Percentiles rank a stretch among this genome's conserved stretches.
These are phyloP conservation scores for Penicillium corylophilum DNA, from an alignment of 2,329 filamentous ascomycete genomes.

Conservation along the genomic window DNA sequence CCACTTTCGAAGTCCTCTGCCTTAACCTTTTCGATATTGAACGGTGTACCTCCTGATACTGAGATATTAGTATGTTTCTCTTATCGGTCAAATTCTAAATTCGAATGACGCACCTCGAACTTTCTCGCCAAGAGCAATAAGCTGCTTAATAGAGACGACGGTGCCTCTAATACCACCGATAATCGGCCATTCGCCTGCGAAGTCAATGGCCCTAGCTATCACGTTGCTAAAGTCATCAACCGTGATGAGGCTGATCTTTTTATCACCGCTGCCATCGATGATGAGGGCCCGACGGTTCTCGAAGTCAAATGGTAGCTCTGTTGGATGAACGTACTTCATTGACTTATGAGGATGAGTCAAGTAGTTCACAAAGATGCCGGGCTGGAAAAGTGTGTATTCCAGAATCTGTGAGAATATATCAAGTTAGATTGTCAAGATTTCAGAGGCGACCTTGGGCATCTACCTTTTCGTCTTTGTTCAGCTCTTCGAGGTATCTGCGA, in stretches of 20 bases:
- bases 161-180: slow-evolving; percentile 41
- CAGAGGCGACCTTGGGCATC: not conserved
- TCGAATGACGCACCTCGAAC: slow-evolving; percentile 31
- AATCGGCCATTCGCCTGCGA: slow-evolving; percentile 42
- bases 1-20: slow-evolving; percentile 33
- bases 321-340: slow-evolving; percentile 42
- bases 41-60: slow-evolving; percentile 4
- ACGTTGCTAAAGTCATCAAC: slow-evolving; percentile 38
- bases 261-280: slow-evolving; percentile 32
- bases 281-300: slow-evolving; percentile 32
- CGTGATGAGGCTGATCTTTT: slow-evolving; percentile 33
- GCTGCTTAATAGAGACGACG: slow-evolving; percentile 26
- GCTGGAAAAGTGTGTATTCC: slow-evolving; percentile 59
- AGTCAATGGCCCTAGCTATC: slow-evolving; percentile 41
- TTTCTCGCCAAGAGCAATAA: slow-evolving; percentile 36
- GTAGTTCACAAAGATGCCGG: slow-evolving; percentile 57
- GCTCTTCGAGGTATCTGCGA: slow-evolving; percentile 50
- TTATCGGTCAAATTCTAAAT: not conserved
- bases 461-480: slow-evolving; percentile 52
- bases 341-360: slow-evolving; percentile 52
- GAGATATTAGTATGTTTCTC: not conserved
- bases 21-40: slow-evolving; percentile 30
- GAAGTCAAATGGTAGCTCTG: slow-evolving; percentile 39
- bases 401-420: slow-evolving; percentile 43
- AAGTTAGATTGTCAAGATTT: not conserved